Conservation (phyloP, 768 basidiomycete genomes). For the Podaxis carcinomalis region DNA sequence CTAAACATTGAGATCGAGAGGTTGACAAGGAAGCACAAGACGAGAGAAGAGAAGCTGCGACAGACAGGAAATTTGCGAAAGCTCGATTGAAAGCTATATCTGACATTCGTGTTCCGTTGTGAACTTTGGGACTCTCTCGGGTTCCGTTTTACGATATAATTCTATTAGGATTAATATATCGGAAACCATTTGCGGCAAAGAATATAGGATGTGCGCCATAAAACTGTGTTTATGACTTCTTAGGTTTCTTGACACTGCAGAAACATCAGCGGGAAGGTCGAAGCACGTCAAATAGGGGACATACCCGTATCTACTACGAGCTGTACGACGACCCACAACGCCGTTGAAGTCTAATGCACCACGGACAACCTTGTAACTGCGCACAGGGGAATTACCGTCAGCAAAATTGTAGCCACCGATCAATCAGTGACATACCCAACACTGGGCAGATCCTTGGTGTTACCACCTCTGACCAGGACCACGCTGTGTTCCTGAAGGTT, state of each 20-base stretch:
- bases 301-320: conserved; percentile 92
- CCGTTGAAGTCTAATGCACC: conserved; percentile 90
- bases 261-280: not conserved
- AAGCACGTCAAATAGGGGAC: conserved; percentile 18
- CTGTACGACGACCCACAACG: conserved; percentile 76
- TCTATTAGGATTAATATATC: conserved; percentile 7
- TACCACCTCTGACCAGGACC: conserved; percentile 89
- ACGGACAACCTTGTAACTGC: conserved; percentile 91
- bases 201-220: conserved; percentile 1
- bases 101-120: not conserved
- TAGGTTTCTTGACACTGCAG: conserved; percentile 83
- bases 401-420: not conserved
- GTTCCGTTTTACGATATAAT: not conserved
- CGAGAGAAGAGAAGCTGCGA: conserved; percentile 63
- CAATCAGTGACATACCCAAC: conserved; percentile 58
- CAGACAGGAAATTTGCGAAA: conserved; percentile 56
- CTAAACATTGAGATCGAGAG: conserved; percentile 88
- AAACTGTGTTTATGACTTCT: conserved; percentile 44
- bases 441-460: conserved; percentile 97
- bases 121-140: not conserved
- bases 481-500: conserved; percentile 98
- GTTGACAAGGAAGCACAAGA: conserved; percentile 54
- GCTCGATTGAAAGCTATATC: conserved; percentile 12
- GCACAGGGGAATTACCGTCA: not conserved
- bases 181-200: not conserved